Percentiles rank a stretch among this genome's conserved stretches.
phyloP scores from a whole-genome alignment of 225 moss, liverwort and hornwort genomes.

The Polytrichum commune region DNA sequence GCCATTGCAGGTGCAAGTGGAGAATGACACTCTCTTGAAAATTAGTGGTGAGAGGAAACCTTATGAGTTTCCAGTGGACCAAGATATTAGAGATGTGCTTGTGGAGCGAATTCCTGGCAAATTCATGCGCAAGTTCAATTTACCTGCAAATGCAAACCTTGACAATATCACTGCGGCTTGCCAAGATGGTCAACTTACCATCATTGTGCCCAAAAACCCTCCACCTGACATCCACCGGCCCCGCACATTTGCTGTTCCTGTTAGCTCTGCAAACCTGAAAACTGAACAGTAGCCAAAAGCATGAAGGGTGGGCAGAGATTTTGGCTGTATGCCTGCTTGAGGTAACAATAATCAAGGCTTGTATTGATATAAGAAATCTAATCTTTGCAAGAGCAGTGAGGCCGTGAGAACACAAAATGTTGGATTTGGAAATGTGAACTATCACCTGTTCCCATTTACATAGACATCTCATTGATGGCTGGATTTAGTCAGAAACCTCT shows the following conservation, averaged over 20 bases:
- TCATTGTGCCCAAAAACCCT: slow-evolving; percentile 14
- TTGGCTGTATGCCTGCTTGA: too few species aligned
- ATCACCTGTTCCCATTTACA: too few species aligned
- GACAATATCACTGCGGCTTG: slow-evolving; percentile 16
- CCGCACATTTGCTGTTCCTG: slow-evolving; percentile 9
- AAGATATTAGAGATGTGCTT: slow-evolving; percentile 10
- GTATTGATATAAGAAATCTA: too few species aligned
- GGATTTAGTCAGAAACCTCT: too few species aligned
- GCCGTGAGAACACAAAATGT: too few species aligned
- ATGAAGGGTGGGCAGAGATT: too few species aligned
- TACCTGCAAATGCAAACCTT: slow-evolving; percentile 18
- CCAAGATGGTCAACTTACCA: slow-evolving; percentile 18
- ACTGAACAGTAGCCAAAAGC: not conserved
- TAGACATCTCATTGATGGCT: too few species aligned
- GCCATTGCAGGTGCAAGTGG: slow-evolving; percentile 16
- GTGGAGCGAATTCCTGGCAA: slow-evolving; percentile 13
- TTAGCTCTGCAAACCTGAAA: slow-evolving; percentile 14
- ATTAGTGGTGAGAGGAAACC: slow-evolving; percentile 16
- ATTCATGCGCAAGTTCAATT: slow-evolving; percentile 18
- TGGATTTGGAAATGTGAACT: too few species aligned
- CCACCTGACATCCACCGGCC: slow-evolving; percentile 14
- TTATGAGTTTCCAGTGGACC: slow-evolving; percentile 5
- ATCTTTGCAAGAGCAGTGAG: too few species aligned
- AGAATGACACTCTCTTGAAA: slow-evolving; percentile 16
- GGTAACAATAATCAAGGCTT: too few species aligned